Base-by-base conservation (phyloP, 257 asterid species). In the Plantago major region DNA sequence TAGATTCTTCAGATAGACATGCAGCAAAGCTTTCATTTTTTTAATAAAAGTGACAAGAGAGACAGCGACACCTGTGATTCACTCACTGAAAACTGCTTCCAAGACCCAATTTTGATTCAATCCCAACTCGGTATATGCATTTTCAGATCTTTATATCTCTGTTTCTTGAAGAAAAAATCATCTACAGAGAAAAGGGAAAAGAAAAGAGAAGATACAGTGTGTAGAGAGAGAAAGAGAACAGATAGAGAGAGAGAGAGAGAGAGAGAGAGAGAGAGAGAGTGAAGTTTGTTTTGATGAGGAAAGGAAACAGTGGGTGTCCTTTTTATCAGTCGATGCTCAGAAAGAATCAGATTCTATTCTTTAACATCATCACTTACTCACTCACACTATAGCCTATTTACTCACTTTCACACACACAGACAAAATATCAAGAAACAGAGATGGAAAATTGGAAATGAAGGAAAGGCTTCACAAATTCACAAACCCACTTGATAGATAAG, bases 341-440 rank as follows among this genome's bases (percentile, higher is more conserved):
- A 33, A 33, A 68, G 89, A 82, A 84, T 78, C 86, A 56, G 84
- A 77, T 82, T 85, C 94, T 67, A 72, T 77, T 67, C 71, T 64
- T 53, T 62, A 60, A 45, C 57, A 3, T 49, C 65, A 55, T 22
- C 68, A 33, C 58, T 19, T 50, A 10, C 58, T 19, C 57, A 10
- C 56, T 22, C 67, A 30, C 63, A 7, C 55, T 73, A 50, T 53
- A 17, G n/a, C n/a, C 43, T 53, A 62, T 50, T 64, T 12, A 9
- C 73, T 19, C 73, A 17, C 70, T 65, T 58, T 60, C 73, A 45
- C 15, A 33, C 70, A 17, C 67, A 62, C 54, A 57, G 14, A 59
- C 46, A 4, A 58, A 62, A 48, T 52, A 73, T 22, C 55, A 46
- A 33, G 40, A 33, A 55, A 45, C 16, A 38, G 42, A 43, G 60